Conservation (phyloP, 768 basidiomycete species). For the Amanita rimosa region DNA sequence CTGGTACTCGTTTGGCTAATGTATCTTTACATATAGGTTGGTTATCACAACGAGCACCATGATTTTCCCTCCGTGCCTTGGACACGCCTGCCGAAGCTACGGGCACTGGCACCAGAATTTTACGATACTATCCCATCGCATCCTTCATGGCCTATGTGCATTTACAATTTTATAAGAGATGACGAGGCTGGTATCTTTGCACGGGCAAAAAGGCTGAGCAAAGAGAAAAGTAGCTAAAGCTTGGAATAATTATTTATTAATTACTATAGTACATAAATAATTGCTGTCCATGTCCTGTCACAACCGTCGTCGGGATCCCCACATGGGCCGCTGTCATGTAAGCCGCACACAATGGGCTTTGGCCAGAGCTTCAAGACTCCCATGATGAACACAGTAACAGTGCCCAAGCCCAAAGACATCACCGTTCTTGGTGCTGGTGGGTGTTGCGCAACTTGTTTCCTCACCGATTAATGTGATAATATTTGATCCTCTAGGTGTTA, state of each 20-base stretch:
- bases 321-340: too few species aligned
- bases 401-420: constrained; percentile 14
- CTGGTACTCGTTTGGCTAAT: neutral
- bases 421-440: constrained; percentile 29
- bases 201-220: constrained; percentile 62
- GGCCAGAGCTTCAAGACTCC: neutral
- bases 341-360: neutral
- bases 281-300: too few species aligned
- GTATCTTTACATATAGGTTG: constrained; percentile 58
- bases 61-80: constrained; percentile 96
- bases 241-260: too few species aligned
- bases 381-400: neutral
- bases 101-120: constrained; percentile 79
- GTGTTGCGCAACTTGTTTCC: constrained; percentile 2
- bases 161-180: constrained; percentile 88
- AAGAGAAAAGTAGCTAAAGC: constrained; percentile 14
- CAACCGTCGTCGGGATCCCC: too few species aligned
- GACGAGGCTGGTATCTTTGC: constrained; percentile 82
- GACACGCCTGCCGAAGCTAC: constrained; percentile 83
- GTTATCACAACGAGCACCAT: constrained; percentile 99
- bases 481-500: constrained; percentile 54
- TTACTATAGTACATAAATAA: too few species aligned
- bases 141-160: constrained; percentile 91
- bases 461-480: neutral
- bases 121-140: constrained; percentile 86